phyloP scores from a whole-genome alignment of 176 grass and related monocot genomes.

The Oryza meyeriana region DNA sequence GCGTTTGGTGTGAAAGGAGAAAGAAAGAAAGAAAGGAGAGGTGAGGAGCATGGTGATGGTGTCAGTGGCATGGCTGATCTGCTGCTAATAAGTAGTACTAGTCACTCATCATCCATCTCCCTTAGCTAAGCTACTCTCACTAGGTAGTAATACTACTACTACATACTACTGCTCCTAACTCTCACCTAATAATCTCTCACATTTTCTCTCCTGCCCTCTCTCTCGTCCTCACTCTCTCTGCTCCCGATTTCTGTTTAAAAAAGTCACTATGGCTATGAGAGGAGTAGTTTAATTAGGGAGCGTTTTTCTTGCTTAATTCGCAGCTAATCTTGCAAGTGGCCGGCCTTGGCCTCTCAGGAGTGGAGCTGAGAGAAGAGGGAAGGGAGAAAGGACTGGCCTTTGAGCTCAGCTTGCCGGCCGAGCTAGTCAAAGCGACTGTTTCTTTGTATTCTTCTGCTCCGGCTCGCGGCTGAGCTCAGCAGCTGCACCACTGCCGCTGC shows the following conservation, averaged over 20 bases:
- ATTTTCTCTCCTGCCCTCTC: background rate
- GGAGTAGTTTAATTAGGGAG: background rate
- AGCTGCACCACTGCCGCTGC: constrained; percentile 23
- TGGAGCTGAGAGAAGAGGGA: background rate
- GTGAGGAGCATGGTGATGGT: constrained; percentile 15
- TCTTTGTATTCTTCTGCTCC: background rate
- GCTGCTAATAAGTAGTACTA: background rate
- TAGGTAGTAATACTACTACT: too few relatives aligned
- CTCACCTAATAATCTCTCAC: constrained; percentile 39
- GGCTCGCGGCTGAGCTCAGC: background rate
- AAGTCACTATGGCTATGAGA: background rate
- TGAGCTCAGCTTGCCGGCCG: constrained; percentile 19
- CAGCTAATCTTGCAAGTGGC: background rate
- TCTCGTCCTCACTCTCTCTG: background rate
- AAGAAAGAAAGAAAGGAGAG: too few relatives aligned
- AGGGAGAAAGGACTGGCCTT: background rate
- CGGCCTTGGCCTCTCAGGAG: constrained; percentile 17
- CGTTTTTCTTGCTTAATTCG: constrained; percentile 28
- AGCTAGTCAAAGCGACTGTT: constrained; percentile 23
- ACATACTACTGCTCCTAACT: constrained; percentile 30
- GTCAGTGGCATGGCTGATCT: background rate
- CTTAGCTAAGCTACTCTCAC: background rate
- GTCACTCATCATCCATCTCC: background rate
- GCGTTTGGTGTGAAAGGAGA: constrained; percentile 23
- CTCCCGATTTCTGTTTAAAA: constrained; percentile 27